Percentiles rank a stretch among this genome's conserved stretches.
phyloP scores from a whole-genome alignment of 2,329 filamentous ascomycete genomes.

The Cucurbitaria berberidis region DNA sequence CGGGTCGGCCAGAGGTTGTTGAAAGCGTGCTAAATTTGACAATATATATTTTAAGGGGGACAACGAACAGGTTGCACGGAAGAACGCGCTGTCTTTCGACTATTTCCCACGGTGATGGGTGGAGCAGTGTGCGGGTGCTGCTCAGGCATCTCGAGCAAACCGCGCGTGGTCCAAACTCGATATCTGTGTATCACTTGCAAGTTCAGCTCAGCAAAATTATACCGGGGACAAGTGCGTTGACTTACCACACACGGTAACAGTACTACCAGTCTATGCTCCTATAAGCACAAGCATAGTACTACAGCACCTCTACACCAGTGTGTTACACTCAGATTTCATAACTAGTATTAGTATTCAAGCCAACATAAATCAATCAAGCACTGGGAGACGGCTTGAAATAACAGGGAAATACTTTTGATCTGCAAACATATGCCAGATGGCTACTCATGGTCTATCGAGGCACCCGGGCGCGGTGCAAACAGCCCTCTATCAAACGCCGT shows the following conservation, averaged over 20 bases:
- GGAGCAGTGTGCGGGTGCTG: not conserved
- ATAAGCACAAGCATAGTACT: not conserved
- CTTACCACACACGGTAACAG: not conserved
- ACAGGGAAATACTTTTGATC: constrained; percentile 18
- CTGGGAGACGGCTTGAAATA: not conserved
- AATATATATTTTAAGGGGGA: too few relatives aligned
- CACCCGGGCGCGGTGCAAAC: constrained; percentile 9
- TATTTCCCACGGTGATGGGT: not conserved
- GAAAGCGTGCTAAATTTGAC: not conserved
- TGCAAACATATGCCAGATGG: constrained; percentile 10
- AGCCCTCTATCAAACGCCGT: constrained; percentile 28
- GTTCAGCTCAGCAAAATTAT: not conserved
- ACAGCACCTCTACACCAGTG: not conserved
- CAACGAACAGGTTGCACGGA: not conserved
- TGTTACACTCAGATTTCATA: not conserved
- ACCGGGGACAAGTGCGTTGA: not conserved
- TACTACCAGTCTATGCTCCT: not conserved
- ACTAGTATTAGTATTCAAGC: too few relatives aligned
- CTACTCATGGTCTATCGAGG: constrained; percentile 12
- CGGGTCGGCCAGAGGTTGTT: not conserved
- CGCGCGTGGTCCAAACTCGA: not conserved
- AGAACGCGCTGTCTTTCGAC: not conserved
- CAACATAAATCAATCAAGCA: not conserved
- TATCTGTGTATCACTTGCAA: not conserved
- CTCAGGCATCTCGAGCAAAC: not conserved